Evolutionary conservation across 768 basidiomycete species (phyloP).

Genomic region (Suillus brevipes): DNA sequence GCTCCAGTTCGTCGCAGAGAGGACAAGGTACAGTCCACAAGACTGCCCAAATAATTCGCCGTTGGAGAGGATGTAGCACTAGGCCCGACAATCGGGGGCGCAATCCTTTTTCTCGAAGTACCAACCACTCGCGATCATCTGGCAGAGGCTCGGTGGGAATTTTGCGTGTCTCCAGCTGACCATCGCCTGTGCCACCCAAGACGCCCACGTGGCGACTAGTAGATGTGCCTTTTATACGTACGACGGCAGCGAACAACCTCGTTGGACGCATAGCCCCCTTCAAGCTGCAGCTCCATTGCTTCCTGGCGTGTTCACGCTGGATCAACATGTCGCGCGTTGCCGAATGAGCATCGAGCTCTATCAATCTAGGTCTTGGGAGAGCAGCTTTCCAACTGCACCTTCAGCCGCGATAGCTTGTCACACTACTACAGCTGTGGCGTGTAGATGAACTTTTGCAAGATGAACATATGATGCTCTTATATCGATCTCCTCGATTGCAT

Average conservation of each 20-base stretch:
- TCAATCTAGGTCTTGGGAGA: too few species aligned
- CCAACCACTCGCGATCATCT: constrained; percentile 49
- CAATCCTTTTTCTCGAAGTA: constrained; percentile 21
- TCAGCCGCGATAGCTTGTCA: neutral
- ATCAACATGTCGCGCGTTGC: too few species aligned
- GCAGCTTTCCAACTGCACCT: too few species aligned
- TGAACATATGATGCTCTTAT: too few species aligned
- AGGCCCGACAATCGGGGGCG: constrained; percentile 41
- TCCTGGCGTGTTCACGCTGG: too few species aligned
- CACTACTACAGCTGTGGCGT: too few species aligned
- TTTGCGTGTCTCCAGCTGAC: constrained; percentile 45
- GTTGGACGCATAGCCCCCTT: constrained; percentile 57
- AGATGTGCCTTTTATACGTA: constrained; percentile 70
- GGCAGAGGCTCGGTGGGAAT: constrained; percentile 56
- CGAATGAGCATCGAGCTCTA: too few species aligned
- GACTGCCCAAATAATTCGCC: constrained; percentile 33
- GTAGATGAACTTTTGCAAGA: too few species aligned
- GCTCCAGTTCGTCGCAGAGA: constrained; percentile 62
- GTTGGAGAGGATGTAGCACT: constrained; percentile 38
- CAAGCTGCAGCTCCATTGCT: constrained; percentile 49
- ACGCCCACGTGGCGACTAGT: constrained; percentile 42
- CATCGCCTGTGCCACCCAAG: constrained; percentile 58
- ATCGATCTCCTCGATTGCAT: too few species aligned
- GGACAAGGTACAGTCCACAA: constrained; percentile 43
- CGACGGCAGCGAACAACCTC: constrained; percentile 75